Percentiles rank a stretch among this genome's conserved stretches.
phyloP scores from a whole-genome alignment of 768 basidiomycete species.

The Hypholoma fasciculare region DNA sequence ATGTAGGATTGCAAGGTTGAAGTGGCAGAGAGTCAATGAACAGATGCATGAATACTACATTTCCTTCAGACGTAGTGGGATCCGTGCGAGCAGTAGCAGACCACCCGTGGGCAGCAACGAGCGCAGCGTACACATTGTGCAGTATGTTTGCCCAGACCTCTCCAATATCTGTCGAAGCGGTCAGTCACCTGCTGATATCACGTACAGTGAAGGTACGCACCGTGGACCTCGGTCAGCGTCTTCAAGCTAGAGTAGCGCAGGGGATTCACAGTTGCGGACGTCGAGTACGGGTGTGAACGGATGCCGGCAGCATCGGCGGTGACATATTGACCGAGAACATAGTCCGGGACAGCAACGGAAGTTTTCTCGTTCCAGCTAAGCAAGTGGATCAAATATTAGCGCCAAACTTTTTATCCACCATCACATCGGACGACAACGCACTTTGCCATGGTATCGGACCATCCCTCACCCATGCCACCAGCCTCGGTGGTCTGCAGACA shows the following conservation, averaged over 20 bases:
- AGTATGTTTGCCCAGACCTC: conserved; percentile 56
- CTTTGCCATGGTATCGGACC: conserved; percentile 5
- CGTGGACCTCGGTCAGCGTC: conserved; percentile 42
- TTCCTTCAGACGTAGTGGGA: conserved; percentile 41
- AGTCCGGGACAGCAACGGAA: conserved; percentile 35
- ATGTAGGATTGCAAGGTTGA: conserved; percentile 51
- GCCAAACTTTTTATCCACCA: not conserved
- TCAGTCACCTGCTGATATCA: not conserved
- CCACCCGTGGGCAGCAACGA: conserved; percentile 37
- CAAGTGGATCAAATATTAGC: not conserved
- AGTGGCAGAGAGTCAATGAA: conserved; percentile 51
- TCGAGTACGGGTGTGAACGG: conserved; percentile 58
- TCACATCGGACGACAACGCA: not conserved
- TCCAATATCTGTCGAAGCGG: conserved; percentile 40
- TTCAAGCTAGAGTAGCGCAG: conserved; percentile 33
- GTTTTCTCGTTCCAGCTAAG: conserved; percentile 43
- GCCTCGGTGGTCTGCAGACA: conserved; percentile 66
- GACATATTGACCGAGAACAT: conserved; percentile 52
- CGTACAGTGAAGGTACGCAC: conserved; percentile 23
- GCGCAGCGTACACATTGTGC: conserved; percentile 41
- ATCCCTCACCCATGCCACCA: conserved; percentile 64
- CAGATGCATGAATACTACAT: conserved; percentile 50
- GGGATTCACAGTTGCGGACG: conserved; percentile 30
- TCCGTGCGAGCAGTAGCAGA: conserved; percentile 38
- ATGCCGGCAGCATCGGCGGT: conserved; percentile 51